A percentile compares a stretch with the other conserved stretches of the same genome.
Evolutionary conservation across 345 rosid species (phyloP).

Genomic region (Rhodamnia rubescens): DNA sequence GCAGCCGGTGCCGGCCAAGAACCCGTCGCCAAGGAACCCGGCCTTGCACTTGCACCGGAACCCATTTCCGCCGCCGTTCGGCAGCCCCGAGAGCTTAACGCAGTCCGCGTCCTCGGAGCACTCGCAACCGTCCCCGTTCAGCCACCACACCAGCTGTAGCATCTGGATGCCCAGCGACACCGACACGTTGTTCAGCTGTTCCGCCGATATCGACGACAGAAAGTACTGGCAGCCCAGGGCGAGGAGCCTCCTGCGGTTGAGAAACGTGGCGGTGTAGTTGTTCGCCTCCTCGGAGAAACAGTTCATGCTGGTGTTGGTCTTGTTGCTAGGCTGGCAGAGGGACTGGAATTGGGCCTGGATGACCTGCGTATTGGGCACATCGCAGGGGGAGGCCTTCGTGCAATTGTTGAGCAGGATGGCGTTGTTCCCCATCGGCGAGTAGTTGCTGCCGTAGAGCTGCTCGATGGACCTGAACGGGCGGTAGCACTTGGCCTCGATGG

Average conservation of each 20-base stretch:
- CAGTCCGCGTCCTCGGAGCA: conserved; percentile 39
- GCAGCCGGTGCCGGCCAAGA: conserved; percentile 35
- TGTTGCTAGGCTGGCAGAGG: background rate
- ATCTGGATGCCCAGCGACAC: conserved; percentile 26
- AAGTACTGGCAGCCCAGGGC: conserved; percentile 23
- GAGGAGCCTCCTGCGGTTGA: conserved; percentile 1
- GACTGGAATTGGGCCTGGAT: conserved; percentile 17
- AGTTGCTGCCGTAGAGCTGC: conserved; percentile 22
- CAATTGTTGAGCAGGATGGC: conserved; percentile 36
- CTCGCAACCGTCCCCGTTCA: conserved; percentile 26
- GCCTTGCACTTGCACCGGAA: background rate
- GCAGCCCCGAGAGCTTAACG: background rate
- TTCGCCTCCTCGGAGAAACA: conserved; percentile 11
- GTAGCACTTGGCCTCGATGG: conserved; percentile 27
- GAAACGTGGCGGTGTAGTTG: background rate
- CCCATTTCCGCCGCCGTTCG: background rate
- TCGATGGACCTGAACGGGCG: conserved; percentile 28
- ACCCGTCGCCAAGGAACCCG: conserved; percentile 38
- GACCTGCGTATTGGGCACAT: conserved; percentile 16
- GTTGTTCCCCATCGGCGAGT: conserved; percentile 33
- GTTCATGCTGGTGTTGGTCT: conserved; percentile 2
- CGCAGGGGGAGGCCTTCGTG: conserved; percentile 2
- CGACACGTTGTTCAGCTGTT: background rate
- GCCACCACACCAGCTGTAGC: conserved; percentile 56
- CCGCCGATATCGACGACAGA: conserved; percentile 37